A percentile compares a stretch with the other conserved stretches of the same genome.
These are phyloP conservation scores for Rutstroemia sydowiana DNA, from an alignment of 2,329 filamentous ascomycete genomes.

Conservation along the genomic window DNA sequence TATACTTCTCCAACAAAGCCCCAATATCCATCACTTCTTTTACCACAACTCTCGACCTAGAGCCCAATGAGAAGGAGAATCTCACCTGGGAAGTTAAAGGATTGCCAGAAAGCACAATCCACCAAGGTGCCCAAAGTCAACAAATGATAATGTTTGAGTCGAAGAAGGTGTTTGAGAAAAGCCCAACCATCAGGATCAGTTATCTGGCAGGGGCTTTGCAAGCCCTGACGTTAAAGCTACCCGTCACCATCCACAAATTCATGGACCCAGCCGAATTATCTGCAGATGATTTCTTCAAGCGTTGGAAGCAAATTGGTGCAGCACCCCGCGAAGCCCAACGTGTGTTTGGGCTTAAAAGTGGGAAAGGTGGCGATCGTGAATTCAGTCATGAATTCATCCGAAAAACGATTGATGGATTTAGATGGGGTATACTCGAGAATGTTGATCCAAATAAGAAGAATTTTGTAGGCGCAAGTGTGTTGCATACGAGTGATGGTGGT, in stretches of 20 bases:
- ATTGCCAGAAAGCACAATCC: conserved; percentile 75
- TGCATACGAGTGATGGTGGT: conserved; percentile 73
- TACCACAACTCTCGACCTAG: conserved; percentile 86
- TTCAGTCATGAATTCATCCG: conserved; percentile 66
- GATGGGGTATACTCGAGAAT: conserved; percentile 76
- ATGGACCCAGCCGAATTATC: conserved; percentile 87
- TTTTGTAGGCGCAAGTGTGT: conserved; percentile 81
- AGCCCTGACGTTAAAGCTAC: conserved; percentile 83
- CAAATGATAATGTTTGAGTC: conserved; percentile 94
- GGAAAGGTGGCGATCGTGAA: conserved; percentile 49
- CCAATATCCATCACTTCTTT: conserved; percentile 80
- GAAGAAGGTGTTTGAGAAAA: conserved; percentile 70
- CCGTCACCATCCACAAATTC: conserved; percentile 86
- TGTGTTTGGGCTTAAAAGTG: conserved; percentile 63
- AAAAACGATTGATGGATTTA: conserved; percentile 72
- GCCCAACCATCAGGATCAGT: conserved; percentile 86
- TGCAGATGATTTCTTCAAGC: conserved; percentile 94
- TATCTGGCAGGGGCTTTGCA: conserved; percentile 92
- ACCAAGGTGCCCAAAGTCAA: conserved; percentile 70
- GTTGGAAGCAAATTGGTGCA: conserved; percentile 97
- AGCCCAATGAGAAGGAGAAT: conserved; percentile 54
- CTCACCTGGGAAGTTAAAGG: conserved; percentile 83
- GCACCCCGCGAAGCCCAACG: conserved; percentile 79
- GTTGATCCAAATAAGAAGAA: conserved; percentile 94
- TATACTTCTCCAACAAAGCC: conserved; percentile 95